Conservation (phyloP, 2,329 filamentous ascomycete species). For the Exophiala sp. region DNA sequence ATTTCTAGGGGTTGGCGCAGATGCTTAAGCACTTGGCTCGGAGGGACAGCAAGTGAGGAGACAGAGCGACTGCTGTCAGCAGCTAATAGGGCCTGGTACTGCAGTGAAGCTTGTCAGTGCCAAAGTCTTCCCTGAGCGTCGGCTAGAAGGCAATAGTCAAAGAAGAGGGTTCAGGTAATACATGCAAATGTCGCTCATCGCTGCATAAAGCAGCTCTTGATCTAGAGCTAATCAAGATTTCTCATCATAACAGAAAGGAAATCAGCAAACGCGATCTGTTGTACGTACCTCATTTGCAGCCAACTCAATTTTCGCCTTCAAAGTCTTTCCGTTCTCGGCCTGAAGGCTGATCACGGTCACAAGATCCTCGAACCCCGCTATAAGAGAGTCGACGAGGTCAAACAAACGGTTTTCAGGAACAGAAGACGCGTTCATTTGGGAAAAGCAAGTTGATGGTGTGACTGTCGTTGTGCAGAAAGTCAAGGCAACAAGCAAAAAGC, state of each 20-base stretch:
- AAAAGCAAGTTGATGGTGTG: neutral
- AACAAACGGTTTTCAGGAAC: constrained; percentile 6
- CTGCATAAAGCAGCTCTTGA: constrained; percentile 63
- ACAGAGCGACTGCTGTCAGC: constrained; percentile 17
- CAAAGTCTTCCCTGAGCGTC: constrained; percentile 23
- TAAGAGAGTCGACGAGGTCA: constrained; percentile 13
- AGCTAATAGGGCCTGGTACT: constrained; percentile 37
- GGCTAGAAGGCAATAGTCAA: constrained; percentile 22
- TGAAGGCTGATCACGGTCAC: constrained; percentile 8
- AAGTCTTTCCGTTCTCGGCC: constrained; percentile 11
- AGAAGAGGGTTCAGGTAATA: constrained; percentile 49
- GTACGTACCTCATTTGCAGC: constrained; percentile 24
- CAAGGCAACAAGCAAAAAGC: neutral
- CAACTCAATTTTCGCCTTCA: constrained; percentile 18
- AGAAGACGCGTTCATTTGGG: constrained; percentile 13
- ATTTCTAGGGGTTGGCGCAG: constrained; percentile 42
- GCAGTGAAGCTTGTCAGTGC: constrained; percentile 28
- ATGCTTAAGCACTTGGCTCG: constrained; percentile 14
- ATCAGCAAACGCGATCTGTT: neutral
- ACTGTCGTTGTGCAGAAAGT: neutral
- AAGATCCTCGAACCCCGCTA: constrained; percentile 16
- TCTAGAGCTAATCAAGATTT: constrained; percentile 72
- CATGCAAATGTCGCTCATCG: constrained; percentile 61
- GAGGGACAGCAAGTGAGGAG: constrained; percentile 4
- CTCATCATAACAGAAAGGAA: constrained; percentile 33